A percentile compares a stretch with the other conserved stretches of the same genome.
Evolutionary conservation across 2,329 filamentous ascomycete genomes (phyloP).

Genomic region (Fusarium sp.): DNA sequence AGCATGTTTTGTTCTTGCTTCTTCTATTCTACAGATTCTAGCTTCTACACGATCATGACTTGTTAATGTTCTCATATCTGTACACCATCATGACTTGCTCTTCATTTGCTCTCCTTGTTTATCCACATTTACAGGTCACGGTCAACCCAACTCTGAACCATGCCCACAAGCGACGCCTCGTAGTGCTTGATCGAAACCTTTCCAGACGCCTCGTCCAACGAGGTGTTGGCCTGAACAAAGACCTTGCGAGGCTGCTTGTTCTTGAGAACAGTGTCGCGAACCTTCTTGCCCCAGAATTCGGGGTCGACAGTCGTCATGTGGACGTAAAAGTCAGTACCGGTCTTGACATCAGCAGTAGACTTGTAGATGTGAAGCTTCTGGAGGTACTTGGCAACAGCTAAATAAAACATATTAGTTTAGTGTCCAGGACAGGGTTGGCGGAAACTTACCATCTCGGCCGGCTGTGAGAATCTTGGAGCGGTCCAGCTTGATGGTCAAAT

Average conservation of each 20-base stretch:
- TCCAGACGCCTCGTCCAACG: slow-evolving; percentile 74
- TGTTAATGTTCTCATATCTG: neutral
- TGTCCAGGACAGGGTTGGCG: neutral
- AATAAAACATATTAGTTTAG: slow-evolving; percentile 35
- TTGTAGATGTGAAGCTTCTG: slow-evolving; percentile 96
- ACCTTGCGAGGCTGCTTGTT: slow-evolving; percentile 89
- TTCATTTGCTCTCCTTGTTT: neutral
- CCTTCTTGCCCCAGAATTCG: slow-evolving; percentile 85
- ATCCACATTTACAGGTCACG: slow-evolving; percentile 57
- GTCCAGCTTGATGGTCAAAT: slow-evolving; percentile 85
- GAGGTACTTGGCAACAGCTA: slow-evolving; percentile 85
- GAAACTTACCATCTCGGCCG: slow-evolving; percentile 72
- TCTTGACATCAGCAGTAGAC: slow-evolving; percentile 84
- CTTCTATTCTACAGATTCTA: slow-evolving; percentile 32
- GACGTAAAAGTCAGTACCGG: slow-evolving; percentile 83
- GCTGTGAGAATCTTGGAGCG: slow-evolving; percentile 86
- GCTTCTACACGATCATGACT: slow-evolving; percentile 1
- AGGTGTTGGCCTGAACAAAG: slow-evolving; percentile 94
- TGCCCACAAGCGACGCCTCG: slow-evolving; percentile 80
- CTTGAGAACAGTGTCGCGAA: slow-evolving; percentile 79
- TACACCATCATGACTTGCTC: slow-evolving; percentile 5
- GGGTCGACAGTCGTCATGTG: slow-evolving; percentile 84
- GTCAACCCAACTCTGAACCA: slow-evolving; percentile 86
- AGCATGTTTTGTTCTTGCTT: slow-evolving; percentile 7
- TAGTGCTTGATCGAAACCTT: slow-evolving; percentile 87